phyloP scores from a whole-genome alignment of 1,139 yeast genomes.

The Scheffersomyces insectosa region DNA sequence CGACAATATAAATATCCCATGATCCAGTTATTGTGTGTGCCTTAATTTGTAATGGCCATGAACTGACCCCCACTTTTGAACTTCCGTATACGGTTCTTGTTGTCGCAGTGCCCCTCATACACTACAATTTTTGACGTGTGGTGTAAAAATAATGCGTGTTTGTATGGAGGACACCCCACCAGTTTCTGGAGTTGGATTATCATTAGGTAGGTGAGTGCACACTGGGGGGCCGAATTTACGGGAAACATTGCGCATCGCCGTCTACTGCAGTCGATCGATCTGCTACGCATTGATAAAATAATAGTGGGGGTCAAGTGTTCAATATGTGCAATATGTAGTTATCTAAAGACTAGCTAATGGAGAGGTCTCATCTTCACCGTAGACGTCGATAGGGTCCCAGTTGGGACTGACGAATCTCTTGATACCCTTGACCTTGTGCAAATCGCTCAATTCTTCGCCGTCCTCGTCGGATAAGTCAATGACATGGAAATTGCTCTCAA shows the following conservation, averaged over 20 bases:
- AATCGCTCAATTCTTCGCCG: constrained; percentile 12
- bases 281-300: not conserved
- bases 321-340: not conserved
- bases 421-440: constrained; percentile 15
- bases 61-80: not conserved
- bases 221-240: not conserved
- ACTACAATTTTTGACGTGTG: not conserved
- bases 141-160: not conserved
- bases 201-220: not conserved
- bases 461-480: constrained; percentile 16
- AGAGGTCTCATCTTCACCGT: constrained; percentile 4
- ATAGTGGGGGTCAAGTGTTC: not conserved
- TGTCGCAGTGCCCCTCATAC: not conserved
- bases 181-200: no score
- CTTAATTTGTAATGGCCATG: not conserved
- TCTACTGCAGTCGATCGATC: not conserved
- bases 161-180: not conserved
- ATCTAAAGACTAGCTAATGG: not conserved
- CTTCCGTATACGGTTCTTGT: not conserved
- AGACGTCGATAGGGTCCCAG: constrained; percentile 16
- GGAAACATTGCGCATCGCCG: not conserved
- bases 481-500: constrained; percentile 16
- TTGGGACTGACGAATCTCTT: constrained; percentile 16
- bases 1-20: no score
- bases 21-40: not conserved